These are phyloP conservation scores for Penicillium steckii DNA, from an alignment of 495 filamentous ascomycete genomes.

Conservation along the genomic window DNA sequence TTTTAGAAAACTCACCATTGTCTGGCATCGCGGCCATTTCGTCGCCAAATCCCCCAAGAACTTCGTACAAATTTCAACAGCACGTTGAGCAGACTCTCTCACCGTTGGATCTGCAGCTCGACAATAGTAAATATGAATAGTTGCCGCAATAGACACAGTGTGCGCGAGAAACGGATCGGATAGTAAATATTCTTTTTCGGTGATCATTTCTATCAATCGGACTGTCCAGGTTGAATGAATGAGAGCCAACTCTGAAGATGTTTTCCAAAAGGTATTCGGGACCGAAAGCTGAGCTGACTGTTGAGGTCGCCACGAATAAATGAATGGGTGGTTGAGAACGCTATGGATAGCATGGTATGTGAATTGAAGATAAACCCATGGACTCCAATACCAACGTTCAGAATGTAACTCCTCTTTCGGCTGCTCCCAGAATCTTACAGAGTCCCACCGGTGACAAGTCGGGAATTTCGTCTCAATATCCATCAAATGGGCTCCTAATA, in stretches of 20 bases:
- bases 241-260: constrained; percentile 40
- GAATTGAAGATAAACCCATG: constrained; percentile 45
- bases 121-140: constrained; percentile 44
- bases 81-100: constrained; percentile 37
- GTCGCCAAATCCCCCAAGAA: constrained; percentile 32
- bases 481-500: constrained; percentile 41
- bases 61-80: constrained; percentile 35
- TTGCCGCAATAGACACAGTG: constrained; percentile 37
- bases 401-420: constrained; percentile 30
- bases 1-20: constrained; percentile 21
- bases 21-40: constrained; percentile 33
- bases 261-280: constrained; percentile 45
- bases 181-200: constrained; percentile 37
- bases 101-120: constrained; percentile 38
- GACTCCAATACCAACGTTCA: constrained; percentile 41
- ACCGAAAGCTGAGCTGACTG: constrained; percentile 42
- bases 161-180: constrained; percentile 44
- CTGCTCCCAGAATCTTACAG: constrained; percentile 41
- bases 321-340: constrained; percentile 44
- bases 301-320: constrained; percentile 44
- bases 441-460: constrained; percentile 40
- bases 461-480: constrained; percentile 42
- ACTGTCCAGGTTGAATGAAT: constrained; percentile 46
- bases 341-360: constrained; percentile 43
- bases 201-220: constrained; percentile 42